phyloP scores from a whole-genome alignment of 257 asterid genomes.

The Petunia axillaris region DNA sequence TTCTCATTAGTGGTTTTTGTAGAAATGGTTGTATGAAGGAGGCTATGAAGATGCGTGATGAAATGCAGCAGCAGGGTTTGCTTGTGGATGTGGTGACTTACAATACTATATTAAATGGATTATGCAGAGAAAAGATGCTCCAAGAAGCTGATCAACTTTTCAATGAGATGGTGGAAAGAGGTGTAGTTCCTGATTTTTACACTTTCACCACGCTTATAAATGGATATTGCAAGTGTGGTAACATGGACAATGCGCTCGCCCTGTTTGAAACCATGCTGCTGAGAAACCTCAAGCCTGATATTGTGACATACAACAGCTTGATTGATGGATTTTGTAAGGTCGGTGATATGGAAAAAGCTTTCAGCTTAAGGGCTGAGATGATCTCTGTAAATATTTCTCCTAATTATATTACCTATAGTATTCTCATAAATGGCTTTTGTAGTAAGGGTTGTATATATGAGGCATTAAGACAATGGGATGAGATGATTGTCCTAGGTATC shows the following conservation, averaged over 20 bases:
- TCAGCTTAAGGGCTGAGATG: slow-evolving; percentile 59
- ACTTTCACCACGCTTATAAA: slow-evolving; percentile 65
- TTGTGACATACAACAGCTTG: slow-evolving; percentile 64
- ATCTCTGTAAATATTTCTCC: slow-evolving; percentile 50
- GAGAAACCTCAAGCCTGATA: slow-evolving; percentile 63
- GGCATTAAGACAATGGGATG: slow-evolving; percentile 64
- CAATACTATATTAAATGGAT: slow-evolving; percentile 65
- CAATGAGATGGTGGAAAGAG: slow-evolving; percentile 76
- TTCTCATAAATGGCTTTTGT: slow-evolving; percentile 70
- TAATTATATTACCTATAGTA: slow-evolving; percentile 58
- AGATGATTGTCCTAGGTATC: slow-evolving; percentile 61
- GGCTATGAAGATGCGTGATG: slow-evolving; percentile 69
- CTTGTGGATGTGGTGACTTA: slow-evolving; percentile 71
- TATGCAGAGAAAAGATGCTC: slow-evolving; percentile 65
- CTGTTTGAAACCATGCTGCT: slow-evolving; percentile 56
- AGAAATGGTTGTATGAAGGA: slow-evolving; percentile 53
- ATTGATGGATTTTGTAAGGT: slow-evolving; percentile 71
- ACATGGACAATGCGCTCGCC: slow-evolving; percentile 51
- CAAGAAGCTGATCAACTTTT: slow-evolving; percentile 60
- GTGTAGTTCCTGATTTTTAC: slow-evolving; percentile 68
- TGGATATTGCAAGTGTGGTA: slow-evolving; percentile 66
- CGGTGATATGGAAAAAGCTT: slow-evolving; percentile 61
- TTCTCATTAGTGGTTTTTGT: slow-evolving; percentile 71
- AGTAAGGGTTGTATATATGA: slow-evolving; percentile 49
- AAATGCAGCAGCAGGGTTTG: slow-evolving; percentile 64